phyloP scores from a whole-genome alignment of 495 filamentous ascomycete species.

The Cercophora scortea region DNA sequence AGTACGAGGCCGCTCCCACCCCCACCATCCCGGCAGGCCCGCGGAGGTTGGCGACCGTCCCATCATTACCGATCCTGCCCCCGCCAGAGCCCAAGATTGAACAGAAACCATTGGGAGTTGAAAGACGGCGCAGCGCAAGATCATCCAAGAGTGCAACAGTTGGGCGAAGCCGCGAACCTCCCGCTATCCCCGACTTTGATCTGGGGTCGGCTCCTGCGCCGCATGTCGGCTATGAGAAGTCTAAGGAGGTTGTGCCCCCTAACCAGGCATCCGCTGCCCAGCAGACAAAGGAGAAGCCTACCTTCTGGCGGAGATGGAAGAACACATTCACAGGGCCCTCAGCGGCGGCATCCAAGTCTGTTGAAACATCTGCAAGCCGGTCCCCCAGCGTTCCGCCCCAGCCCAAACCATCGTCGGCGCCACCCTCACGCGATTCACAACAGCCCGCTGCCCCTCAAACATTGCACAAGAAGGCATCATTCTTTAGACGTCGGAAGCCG shows the following conservation, averaged over 20 bases:
- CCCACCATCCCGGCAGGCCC: conserved; percentile 82
- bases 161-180: conserved; percentile 18
- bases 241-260: conserved; percentile 36
- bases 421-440: conserved; percentile 40
- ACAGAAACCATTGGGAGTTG: conserved; percentile 11
- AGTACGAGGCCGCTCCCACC: conserved; percentile 79
- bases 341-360: conserved; percentile 9
- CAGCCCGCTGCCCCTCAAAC: conserved; percentile 45
- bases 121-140: conserved; percentile 54
- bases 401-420: conserved; percentile 33
- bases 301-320: conserved; percentile 74
- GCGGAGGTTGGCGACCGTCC: conserved; percentile 38
- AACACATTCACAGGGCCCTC: background rate
- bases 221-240: conserved; percentile 50
- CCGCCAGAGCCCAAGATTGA: conserved; percentile 28
- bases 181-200: conserved; percentile 24
- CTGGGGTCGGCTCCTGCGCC: conserved; percentile 44
- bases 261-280: conserved; percentile 18
- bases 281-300: conserved; percentile 59
- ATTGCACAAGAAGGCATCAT: conserved; percentile 83
- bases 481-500: conserved; percentile 90
- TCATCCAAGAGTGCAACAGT: conserved; percentile 51
- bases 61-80: conserved; percentile 38
- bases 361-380: conserved; percentile 10
- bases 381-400: conserved; percentile 15